Evolutionary conservation across 371 early-diverging fungal species (phyloP), one percentile per base, ranked within the genome.

Genomic region (Mucor mucedo): DNA sequence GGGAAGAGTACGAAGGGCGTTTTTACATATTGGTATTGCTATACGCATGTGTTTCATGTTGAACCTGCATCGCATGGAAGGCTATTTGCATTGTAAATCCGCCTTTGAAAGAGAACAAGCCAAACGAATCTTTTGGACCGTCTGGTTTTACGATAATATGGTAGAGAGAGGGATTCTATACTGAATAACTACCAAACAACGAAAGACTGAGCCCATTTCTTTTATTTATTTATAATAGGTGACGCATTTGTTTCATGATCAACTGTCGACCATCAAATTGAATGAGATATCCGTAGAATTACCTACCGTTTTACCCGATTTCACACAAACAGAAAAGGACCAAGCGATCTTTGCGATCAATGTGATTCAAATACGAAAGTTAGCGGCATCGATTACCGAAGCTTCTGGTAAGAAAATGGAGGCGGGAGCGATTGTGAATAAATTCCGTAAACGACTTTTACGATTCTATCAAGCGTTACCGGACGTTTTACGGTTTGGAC

Each of bases 131-230:
- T 77, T 77, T 42, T 77, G 77, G 77, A 65, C 69, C 4, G 68
- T 73, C 11, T 77, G 77, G 77, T 71, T 73, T 16, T 71, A 69
- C 59, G 77, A 77, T 52, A 69, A 69, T 3, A 69, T 77, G 66
- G 71, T 76, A 21, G 21, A 21, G 21, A 21, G 21, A 21, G 21
- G 21, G 21, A 0, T 21, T 21, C 21, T 21, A 21, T 21, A 30
- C 9, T 50, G 9, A 8, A 29, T 13, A 50, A 21, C 29, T 44
- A 44, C 45, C 5, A 13, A 7, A 44, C 5, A 9, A 44, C 16
- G 5, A 13, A 32, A 3, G 21, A 21, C 21, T 21, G 21, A 21
- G 21, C 21, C 21, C 21, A 21, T 21, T 21, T 21, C 21, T 21
- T 21, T 21, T 21, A 21, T 21, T 21, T 21, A 21, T 21, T 49